These are phyloP conservation scores for Hypoxylon cercidicola DNA, from an alignment of 495 filamentous ascomycete species.

Conservation along the genomic window DNA sequence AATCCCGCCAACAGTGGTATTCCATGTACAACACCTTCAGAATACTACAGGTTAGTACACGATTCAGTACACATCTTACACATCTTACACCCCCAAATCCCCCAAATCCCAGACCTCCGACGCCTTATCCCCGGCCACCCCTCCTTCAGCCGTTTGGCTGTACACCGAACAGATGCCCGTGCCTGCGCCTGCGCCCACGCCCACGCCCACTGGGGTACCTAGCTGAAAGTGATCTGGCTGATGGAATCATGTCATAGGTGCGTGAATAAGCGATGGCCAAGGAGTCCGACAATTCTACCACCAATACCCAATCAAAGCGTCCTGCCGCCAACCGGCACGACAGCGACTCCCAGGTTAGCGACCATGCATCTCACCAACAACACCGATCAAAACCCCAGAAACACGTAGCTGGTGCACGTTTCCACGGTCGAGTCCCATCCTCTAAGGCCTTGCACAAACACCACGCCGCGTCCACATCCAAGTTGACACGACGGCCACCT, in stretches of 20 bases:
- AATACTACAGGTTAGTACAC: constrained; percentile 28
- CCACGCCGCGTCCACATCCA: constrained; percentile 51
- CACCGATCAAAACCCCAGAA: constrained; percentile 54
- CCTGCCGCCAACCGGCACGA: constrained; percentile 50
- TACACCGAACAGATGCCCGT: constrained; percentile 29
- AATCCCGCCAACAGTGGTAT: constrained; percentile 15
- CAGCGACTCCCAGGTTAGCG: constrained; percentile 49
- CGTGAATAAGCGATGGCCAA: constrained; percentile 38
- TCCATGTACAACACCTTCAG: constrained; percentile 31
- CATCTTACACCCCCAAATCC: constrained; percentile 22
- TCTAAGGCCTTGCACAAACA: constrained; percentile 59
- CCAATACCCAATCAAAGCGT: constrained; percentile 60
- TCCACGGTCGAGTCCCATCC: constrained; percentile 56
- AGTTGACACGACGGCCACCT: constrained; percentile 51
- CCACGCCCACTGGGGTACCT: constrained; percentile 34
- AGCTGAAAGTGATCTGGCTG: constrained; percentile 39
- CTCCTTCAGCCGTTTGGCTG: constrained; percentile 30
- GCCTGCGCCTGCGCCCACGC: constrained; percentile 9
- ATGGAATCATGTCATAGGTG: constrained; percentile 31
- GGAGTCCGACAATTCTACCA: constrained; percentile 36
- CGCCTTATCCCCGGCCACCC: constrained; percentile 35
- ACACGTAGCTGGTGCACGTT: constrained; percentile 52
- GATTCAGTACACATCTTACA: constrained; percentile 11
- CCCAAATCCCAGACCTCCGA: constrained; percentile 23
- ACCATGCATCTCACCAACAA: constrained; percentile 48